Base-by-base conservation (phyloP, 2,329 filamentous ascomycete genomes). In the Diplodia sapinea region DNA sequence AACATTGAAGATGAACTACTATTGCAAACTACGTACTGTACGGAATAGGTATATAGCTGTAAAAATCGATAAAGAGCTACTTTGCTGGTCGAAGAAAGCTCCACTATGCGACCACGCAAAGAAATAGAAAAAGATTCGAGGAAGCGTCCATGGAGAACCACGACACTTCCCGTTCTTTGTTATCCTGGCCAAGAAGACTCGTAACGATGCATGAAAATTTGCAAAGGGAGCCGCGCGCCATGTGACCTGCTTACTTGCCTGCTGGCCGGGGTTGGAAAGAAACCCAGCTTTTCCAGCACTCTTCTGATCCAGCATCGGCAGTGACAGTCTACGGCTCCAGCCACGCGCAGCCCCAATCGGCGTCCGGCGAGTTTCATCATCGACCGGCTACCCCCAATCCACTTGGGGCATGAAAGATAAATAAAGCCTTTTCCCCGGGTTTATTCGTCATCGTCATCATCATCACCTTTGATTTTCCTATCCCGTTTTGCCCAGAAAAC, bases 41-140 rank as follows among this genome's bases (percentile, higher is more conserved):
- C 59, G 59, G 47, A 63, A 63, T 65, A 55, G 62, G 51, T 65
- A 65, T 65, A 65, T 65, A 65, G 62, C 62, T 65, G 54, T 65
- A 55, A 63, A 62, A 43, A 47, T 23, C 26, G 20, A 57, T 38
- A 57, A 57, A 40, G 17, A 47, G 54, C 54, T 57, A 11, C 51
- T 33, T n/a, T 57, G 54, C 33, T 17, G 33, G 26, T 38, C 50
- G 26, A 15, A 57, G 2, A 57, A 12, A 15, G 26, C 26, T 4
- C 54, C 9, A 11, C 43, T 11, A 20, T 20, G 43, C 43, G 43
- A 47, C 43, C 43, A 47, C 43, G 43, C 43, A 47, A 47, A 47
- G 43, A 47, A 47, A n/a, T 47, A 47, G 43, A 47, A 47, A 47
- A 47, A 17, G 43, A n/a, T 9, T 2, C 43, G 13, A 11, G 43